These are phyloP conservation scores for Lentinula boryana DNA, from an alignment of 768 basidiomycete genomes.

Conservation along the genomic window DNA sequence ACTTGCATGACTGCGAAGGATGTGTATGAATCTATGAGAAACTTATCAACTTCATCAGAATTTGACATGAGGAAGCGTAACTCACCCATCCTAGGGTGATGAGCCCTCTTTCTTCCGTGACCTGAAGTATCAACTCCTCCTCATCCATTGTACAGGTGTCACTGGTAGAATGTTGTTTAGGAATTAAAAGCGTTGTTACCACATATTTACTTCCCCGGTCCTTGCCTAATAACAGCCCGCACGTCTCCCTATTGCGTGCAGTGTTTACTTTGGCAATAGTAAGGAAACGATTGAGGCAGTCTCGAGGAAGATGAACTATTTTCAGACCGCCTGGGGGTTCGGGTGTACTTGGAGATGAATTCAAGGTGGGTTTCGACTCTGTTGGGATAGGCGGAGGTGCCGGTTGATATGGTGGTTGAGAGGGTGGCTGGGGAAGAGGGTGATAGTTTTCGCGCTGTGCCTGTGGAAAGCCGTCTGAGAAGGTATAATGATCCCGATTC, in stretches of 20 bases:
- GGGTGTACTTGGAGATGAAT: constrained; percentile 13
- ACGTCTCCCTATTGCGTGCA: constrained; percentile 74
- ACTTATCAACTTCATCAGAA: not conserved
- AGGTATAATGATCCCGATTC: constrained; percentile 1
- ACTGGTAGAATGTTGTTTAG: constrained; percentile 82
- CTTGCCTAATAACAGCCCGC: constrained; percentile 78
- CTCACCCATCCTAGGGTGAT: constrained; percentile 91
- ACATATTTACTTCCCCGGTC: constrained; percentile 51
- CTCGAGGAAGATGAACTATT: constrained; percentile 62
- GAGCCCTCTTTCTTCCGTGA: constrained; percentile 74
- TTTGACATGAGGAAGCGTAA: constrained; percentile 11
- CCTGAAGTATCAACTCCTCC: constrained; percentile 80
- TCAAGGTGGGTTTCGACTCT: constrained; percentile 11
- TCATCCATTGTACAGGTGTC: constrained; percentile 93
- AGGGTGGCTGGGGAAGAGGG: constrained; percentile 15
- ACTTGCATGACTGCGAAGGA: constrained; percentile 80
- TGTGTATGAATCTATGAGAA: constrained; percentile 79
- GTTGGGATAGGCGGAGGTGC: constrained; percentile 18
- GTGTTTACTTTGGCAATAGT: constrained; percentile 78
- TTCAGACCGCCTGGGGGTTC: constrained; percentile 38
- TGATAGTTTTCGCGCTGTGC: constrained; percentile 12
- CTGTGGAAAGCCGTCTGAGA: constrained; percentile 14
- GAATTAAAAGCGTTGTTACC: constrained; percentile 81
- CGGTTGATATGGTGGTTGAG: constrained; percentile 12
- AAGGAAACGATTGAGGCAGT: constrained; percentile 71